Percentiles rank a stretch among this genome's conserved stretches.
Conservation (phyloP, 2,329 filamentous ascomycete genomes). For the Fusarium continuum region DNA sequence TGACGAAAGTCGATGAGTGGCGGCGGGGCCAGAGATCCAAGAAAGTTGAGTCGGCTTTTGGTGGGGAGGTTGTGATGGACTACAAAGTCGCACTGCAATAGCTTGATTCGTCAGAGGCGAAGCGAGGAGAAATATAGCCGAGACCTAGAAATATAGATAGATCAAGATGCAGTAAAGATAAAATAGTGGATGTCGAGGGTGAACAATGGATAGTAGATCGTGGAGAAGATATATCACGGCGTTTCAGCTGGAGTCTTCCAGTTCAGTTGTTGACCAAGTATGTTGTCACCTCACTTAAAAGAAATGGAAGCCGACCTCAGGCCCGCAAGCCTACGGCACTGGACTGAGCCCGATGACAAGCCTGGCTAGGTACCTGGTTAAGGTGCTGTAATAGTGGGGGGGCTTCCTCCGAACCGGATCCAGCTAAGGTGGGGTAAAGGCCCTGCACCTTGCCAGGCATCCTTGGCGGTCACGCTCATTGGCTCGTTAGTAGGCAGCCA, state of each 20-base stretch:
- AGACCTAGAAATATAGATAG: neutral
- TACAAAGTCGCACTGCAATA: conserved; percentile 15
- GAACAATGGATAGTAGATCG: neutral
- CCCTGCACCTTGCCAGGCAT: conserved; percentile 4
- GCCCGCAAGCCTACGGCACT: conserved; percentile 5
- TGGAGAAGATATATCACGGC: conserved; percentile 6
- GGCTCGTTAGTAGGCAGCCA: conserved; percentile 18
- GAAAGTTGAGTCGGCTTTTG: conserved; percentile 23
- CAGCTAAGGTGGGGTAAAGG: conserved; percentile 36
- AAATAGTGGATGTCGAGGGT: neutral
- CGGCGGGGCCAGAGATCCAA: conserved; percentile 39
- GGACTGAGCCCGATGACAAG: conserved; percentile 15
- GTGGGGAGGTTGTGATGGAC: conserved; percentile 30
- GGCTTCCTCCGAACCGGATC: conserved; percentile 11
- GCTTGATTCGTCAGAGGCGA: conserved; percentile 6
- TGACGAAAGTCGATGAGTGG: conserved; percentile 34
- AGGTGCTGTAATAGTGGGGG: conserved; percentile 31
- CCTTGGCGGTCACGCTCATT: conserved; percentile 24
- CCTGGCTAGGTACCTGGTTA: too few relatives aligned
- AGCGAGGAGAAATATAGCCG: neutral
- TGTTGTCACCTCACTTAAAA: conserved; percentile 23
- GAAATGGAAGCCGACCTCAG: conserved; percentile 16
- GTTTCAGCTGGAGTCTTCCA: conserved; percentile 13
- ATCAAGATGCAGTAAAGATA: neutral
- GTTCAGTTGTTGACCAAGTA: conserved; percentile 1